These are phyloP conservation scores for Umbelopsis isabellina DNA, from an alignment of 192 early-diverging fungal genomes.

Conservation along the genomic window DNA sequence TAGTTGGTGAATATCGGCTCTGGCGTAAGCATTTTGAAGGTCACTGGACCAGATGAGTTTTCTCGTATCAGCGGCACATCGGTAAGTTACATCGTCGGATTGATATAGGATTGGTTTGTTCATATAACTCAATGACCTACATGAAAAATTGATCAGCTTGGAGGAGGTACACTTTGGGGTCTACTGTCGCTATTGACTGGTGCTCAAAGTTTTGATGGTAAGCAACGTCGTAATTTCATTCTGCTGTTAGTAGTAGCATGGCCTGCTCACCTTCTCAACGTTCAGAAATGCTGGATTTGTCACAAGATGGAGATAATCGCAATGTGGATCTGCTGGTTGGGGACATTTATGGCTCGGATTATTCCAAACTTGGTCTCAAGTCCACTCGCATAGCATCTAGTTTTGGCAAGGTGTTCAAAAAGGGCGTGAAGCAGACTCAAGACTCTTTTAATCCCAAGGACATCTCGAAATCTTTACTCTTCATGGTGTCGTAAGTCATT, in stretches of 20 bases:
- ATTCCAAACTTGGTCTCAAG: slow-evolving; percentile 93
- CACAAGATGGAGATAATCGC: slow-evolving; percentile 88
- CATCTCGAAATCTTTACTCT: slow-evolving; percentile 87
- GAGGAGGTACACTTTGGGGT: slow-evolving; percentile 97
- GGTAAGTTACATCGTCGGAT: slow-evolving; percentile 35
- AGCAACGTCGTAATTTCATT: neutral
- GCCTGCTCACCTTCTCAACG: no score
- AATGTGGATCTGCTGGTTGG: slow-evolving; percentile 93
- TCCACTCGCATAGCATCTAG: slow-evolving; percentile 92
- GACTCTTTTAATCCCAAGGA: slow-evolving; percentile 75
- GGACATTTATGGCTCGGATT: slow-evolving; percentile 93
- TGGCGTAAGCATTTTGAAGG: slow-evolving; percentile 94
- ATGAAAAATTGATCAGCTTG: slow-evolving; percentile 53
- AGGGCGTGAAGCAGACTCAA: slow-evolving; percentile 59
- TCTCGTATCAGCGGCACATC: slow-evolving; percentile 88
- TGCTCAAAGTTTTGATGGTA: slow-evolving; percentile 86
- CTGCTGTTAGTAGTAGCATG: neutral
- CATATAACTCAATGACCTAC: neutral
- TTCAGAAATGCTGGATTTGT: slow-evolving; percentile 79
- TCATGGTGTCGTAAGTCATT: slow-evolving; percentile 79
- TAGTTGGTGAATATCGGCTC: slow-evolving; percentile 98
- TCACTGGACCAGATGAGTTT: slow-evolving; percentile 81
- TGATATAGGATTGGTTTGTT: neutral
- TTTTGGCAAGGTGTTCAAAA: slow-evolving; percentile 96
- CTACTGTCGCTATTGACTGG: slow-evolving; percentile 88